Conservation (phyloP, 1,284 basidiomycete species). For the Meira nashicola region DNA sequence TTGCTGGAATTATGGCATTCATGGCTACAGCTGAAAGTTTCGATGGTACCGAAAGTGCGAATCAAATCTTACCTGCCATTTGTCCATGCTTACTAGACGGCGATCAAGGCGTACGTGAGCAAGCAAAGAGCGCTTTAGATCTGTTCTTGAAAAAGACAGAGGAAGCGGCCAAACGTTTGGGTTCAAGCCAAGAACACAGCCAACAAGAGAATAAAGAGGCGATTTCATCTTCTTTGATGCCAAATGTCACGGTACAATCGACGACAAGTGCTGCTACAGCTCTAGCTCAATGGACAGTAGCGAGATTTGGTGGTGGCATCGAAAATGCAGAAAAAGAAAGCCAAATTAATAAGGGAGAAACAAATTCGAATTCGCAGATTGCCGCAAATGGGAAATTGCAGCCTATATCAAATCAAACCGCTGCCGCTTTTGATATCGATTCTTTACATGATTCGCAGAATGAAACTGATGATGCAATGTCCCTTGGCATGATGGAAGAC, state of each 20-base stretch:
- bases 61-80: conserved; percentile 37
- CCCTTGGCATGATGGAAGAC: conserved; percentile 7
- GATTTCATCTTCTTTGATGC: conserved; percentile 1
- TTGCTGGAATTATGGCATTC: conserved; percentile 90
- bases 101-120: conserved; percentile 46
- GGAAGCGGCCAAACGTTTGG: conserved; percentile 24
- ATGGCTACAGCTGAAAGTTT: conserved; percentile 92
- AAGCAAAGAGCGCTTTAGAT: conserved; percentile 36
- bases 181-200: conserved; percentile 22
- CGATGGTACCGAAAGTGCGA: conserved; percentile 53
- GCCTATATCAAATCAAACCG: not conserved
- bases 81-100: conserved; percentile 45
- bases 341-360: not conserved
- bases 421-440: not conserved
- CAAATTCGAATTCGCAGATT: not conserved
- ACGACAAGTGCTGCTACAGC: conserved; percentile 35
- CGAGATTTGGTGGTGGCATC: conserved; percentile 15
- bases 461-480: too few species aligned
- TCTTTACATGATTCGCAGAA: not conserved
- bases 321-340: not conserved
- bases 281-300: conserved; percentile 45
- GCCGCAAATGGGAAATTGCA: not conserved
- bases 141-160: conserved; percentile 40
- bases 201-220: not conserved
- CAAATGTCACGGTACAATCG: not conserved